Evolutionary conservation across 441 rosid genomes (phyloP), one percentile per base, ranked within the genome.

Genomic region (Geranium incanum): DNA sequence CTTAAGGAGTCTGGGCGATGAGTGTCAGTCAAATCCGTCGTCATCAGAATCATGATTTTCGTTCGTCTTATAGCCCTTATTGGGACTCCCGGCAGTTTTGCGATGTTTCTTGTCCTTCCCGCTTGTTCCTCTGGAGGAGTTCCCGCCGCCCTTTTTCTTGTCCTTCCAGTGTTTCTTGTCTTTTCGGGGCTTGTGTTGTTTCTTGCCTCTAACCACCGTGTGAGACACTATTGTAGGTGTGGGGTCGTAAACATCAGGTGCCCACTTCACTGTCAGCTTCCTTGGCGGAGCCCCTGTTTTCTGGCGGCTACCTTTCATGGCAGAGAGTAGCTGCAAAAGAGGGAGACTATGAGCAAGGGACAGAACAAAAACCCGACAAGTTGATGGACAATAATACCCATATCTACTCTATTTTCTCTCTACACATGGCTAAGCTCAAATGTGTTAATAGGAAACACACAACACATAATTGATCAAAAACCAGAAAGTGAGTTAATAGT

Each of bases 191-290:
- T 82, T 85, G 80, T 78, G 86, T 70, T 84, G 90, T 77, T 75
- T 85, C 71, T 80, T 80, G 78, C 83, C 79, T 74, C 85, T 85
- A 13, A 78, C 79, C 7, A 55, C 7, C 0, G 92, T 78, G 76
- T 92, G 97, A 63, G 90, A 86, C 36, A 83, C 76, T 15, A 89
- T 82, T 16, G 94, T 82, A 3, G 96, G 96, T 55, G 78, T 78
- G 4, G 99, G 99, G 80, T 95, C 99, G 48, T 90, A 89, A 65
- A 95, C 97, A 69, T 92, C 97, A 60, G 94, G 86, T 2, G 99
- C 95, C 99, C 98, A 95, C 43, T 84, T 78, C 67, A 95, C 95
- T 0, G 72, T 77, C 72, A 87, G 81, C 79, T 84, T 84, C 79
- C 70, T 67, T 0, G 82, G 71, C 15, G 86, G n/a, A 57, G 67